These are phyloP conservation scores for Kalmanozyma brasiliensis DNA, from an alignment of 1,284 basidiomycete species.

Conservation along the genomic window DNA sequence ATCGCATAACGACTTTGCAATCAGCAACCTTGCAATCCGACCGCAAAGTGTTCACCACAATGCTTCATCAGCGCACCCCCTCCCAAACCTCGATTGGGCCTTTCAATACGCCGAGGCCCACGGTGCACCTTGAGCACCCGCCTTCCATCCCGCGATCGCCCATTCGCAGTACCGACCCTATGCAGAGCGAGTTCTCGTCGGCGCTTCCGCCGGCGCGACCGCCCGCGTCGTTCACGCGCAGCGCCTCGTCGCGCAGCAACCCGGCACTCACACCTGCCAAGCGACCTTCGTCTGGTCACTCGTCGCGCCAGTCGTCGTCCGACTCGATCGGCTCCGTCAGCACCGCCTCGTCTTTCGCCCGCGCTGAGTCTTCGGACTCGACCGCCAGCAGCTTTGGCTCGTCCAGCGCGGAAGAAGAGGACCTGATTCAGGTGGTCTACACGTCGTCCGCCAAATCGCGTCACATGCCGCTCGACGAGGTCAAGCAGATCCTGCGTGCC, in stretches of 20 bases:
- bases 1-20: too few relatives aligned
- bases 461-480: conserved; percentile 22
- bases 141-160: conserved; percentile 26
- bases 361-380: not conserved
- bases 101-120: conserved; percentile 10
- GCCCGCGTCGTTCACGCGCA: conserved; percentile 31
- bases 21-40: not conserved
- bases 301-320: conserved; percentile 38
- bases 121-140: conserved; percentile 26
- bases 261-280: conserved; percentile 6
- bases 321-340: conserved; percentile 30
- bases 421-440: conserved; percentile 48
- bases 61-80: conserved; percentile 17
- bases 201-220: conserved; percentile 12
- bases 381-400: conserved; percentile 13
- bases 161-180: not conserved
- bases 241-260: conserved; percentile 19
- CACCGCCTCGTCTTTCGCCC: conserved; percentile 17
- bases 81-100: conserved; percentile 8
- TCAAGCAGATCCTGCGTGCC: conserved; percentile 28
- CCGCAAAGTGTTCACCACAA: not conserved
- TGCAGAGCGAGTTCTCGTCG: not conserved
- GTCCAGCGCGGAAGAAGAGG: conserved; percentile 10
- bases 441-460: conserved; percentile 40
- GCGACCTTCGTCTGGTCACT: conserved; percentile 22